A percentile compares a stretch with the other conserved stretches of the same genome.
Evolutionary conservation across 805 yeast genomes (phyloP).

Genomic region (Pichia occidentalis): DNA sequence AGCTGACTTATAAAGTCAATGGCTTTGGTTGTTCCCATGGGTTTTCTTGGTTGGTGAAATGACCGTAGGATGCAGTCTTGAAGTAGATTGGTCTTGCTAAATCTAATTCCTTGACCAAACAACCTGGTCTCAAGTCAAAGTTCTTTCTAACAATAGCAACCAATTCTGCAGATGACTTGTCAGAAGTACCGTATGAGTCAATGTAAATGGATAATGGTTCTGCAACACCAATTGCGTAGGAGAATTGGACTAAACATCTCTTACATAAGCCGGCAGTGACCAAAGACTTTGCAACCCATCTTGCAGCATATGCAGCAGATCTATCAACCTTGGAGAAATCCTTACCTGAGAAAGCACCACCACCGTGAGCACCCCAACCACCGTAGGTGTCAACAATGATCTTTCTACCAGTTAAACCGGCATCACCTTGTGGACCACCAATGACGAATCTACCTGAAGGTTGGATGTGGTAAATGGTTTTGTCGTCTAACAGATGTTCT

Average conservation of each 20-base stretch:
- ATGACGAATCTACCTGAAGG: slow-evolving; percentile 99
- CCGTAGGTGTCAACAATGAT: slow-evolving; percentile 99
- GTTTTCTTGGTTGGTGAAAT: slow-evolving; percentile 98
- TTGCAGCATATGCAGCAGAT: slow-evolving; percentile 99
- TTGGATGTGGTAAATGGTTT: slow-evolving; percentile 96
- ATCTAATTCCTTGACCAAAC: slow-evolving; percentile 90
- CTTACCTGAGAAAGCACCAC: slow-evolving; percentile 99
- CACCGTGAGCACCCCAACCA: slow-evolving; percentile 99
- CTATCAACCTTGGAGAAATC: slow-evolving; percentile 99
- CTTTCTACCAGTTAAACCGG: slow-evolving; percentile 99
- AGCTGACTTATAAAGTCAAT: slow-evolving; percentile 46
- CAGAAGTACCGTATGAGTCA: slow-evolving; percentile 97
- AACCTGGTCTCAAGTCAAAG: slow-evolving; percentile 99
- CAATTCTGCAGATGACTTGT: slow-evolving; percentile 80
- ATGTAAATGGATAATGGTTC: slow-evolving; percentile 97
- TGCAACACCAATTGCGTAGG: slow-evolving; percentile 99
- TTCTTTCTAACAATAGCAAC: slow-evolving; percentile 87
- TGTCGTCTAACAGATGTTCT: slow-evolving; percentile 81
- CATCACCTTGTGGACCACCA: slow-evolving; percentile 99
- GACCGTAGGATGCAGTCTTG: slow-evolving; percentile 99
- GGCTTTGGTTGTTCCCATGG: slow-evolving; percentile 97
- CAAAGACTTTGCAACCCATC: slow-evolving; percentile 99
- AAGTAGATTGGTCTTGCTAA: slow-evolving; percentile 98
- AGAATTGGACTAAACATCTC: slow-evolving; percentile 97
- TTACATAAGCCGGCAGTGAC: slow-evolving; percentile 91